Percentiles rank a stretch among this genome's conserved stretches.
These are phyloP conservation scores for Sarcodon sp. DNA, from an alignment of 768 basidiomycete species.

Conservation along the genomic window DNA sequence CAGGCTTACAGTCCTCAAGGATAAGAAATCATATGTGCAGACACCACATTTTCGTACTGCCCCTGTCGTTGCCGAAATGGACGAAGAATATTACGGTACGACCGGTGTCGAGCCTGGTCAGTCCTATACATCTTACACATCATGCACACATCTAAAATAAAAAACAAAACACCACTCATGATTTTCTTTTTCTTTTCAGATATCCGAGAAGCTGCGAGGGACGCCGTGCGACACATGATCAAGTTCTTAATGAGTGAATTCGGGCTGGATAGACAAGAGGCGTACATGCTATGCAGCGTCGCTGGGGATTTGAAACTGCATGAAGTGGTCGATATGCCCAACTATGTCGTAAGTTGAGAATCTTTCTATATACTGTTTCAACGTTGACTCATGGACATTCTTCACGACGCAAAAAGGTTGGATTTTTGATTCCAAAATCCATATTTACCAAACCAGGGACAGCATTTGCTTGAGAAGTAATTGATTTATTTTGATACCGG, in stretches of 20 bases:
- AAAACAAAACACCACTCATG: too few relatives aligned
- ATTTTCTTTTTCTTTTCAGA: too few relatives aligned
- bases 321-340: constrained; percentile 60
- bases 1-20: constrained; percentile 42
- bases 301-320: constrained; percentile 47
- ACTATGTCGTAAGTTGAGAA: constrained; percentile 35
- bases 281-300: constrained; percentile 52
- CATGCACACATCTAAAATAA: too few relatives aligned
- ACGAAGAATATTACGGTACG: constrained; percentile 37
- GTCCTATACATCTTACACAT: not conserved
- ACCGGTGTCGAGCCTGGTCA: constrained; percentile 39
- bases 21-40: constrained; percentile 36
- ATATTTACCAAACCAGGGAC: constrained; percentile 15
- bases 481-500: too few relatives aligned
- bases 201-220: constrained; percentile 38
- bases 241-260: constrained; percentile 31
- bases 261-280: constrained; percentile 29
- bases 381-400: not conserved
- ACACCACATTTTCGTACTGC: constrained; percentile 41
- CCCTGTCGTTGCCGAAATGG: constrained; percentile 10
- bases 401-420: constrained; percentile 22
- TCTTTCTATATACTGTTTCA: not conserved
- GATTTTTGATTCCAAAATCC: constrained; percentile 41
- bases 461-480: too few relatives aligned
- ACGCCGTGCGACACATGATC: constrained; percentile 49